A percentile compares a stretch with the other conserved stretches of the same genome.
Evolutionary conservation across 345 rosid genomes (phyloP).

Genomic region (Boechera divaricarpa): DNA sequence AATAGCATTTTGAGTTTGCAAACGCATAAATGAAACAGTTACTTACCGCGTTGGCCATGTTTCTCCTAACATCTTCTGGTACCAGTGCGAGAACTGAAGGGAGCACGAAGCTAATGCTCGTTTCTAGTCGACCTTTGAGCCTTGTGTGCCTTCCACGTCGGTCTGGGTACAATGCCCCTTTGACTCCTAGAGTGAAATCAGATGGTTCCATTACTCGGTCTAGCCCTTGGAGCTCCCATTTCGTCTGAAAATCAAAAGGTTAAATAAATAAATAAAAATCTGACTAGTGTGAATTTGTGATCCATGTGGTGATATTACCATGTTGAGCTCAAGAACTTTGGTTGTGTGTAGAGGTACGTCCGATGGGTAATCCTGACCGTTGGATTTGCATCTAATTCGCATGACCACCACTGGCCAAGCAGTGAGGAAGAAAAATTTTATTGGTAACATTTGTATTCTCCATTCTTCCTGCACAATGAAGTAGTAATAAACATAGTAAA

Average conservation of each 20-base stretch:
- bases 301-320: constrained; percentile 50
- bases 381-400: constrained; percentile 70
- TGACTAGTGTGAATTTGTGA: not conserved
- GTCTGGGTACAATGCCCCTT: constrained; percentile 70
- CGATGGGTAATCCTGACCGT: constrained; percentile 73
- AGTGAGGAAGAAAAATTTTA: constrained; percentile 68
- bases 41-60: constrained; percentile 70
- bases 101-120: constrained; percentile 66
- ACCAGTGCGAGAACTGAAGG: constrained; percentile 74
- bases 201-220: constrained; percentile 61
- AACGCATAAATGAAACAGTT: not conserved
- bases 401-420: constrained; percentile 82
- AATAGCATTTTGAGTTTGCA: not conserved
- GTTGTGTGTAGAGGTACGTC: constrained; percentile 58
- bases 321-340: constrained; percentile 77
- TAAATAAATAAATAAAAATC: not conserved
- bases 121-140: constrained; percentile 83
- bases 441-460: constrained; percentile 90
- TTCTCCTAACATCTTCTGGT: constrained; percentile 68
- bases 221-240: constrained; percentile 92
- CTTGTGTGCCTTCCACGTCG: constrained; percentile 56
- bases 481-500: not conserved
- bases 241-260: constrained; percentile 50
- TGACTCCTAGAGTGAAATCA: constrained; percentile 66
- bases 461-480: constrained; percentile 66